Conservation (phyloP, 2,329 filamentous ascomycete species). For the Setomelanomma holmii region DNA sequence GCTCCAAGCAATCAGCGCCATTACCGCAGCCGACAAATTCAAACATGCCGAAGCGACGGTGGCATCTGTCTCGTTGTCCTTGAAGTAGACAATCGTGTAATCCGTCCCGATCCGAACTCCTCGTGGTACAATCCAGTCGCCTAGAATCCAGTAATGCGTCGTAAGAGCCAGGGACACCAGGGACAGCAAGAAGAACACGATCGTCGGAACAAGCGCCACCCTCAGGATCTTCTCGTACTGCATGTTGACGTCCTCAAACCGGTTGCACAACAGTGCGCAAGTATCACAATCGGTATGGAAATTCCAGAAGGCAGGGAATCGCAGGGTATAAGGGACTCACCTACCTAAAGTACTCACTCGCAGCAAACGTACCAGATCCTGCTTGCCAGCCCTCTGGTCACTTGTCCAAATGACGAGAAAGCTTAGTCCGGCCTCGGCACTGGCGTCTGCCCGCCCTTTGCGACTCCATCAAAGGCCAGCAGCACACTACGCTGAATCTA, state of each 20-base stretch:
- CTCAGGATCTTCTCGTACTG: constrained; percentile 29
- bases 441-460: constrained; percentile 15
- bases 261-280: constrained; percentile 5
- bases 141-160: constrained; percentile 39
- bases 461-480: constrained; percentile 6
- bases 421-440: constrained; percentile 17
- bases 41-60: constrained; percentile 37
- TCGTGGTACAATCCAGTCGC: constrained; percentile 34
- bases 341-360: constrained; percentile 17
- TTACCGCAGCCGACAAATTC: constrained; percentile 28
- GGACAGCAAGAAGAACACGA: constrained; percentile 37
- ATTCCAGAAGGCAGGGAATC: constrained; percentile 7
- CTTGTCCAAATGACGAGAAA: constrained; percentile 10
- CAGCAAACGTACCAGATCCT: constrained; percentile 8
- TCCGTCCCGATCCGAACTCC: constrained; percentile 30
- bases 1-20: constrained; percentile 33
- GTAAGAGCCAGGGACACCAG: constrained; percentile 37
- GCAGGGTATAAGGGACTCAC: constrained; percentile 15
- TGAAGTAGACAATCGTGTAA: constrained; percentile 37
- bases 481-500: constrained; percentile 15
- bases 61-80: constrained; percentile 29
- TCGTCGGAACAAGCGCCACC: constrained; percentile 29
- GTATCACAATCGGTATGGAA: constrained; percentile 9
- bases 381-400: constrained; percentile 10
- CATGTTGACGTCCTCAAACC: constrained; percentile 17